phyloP scores from a whole-genome alignment of 2,329 filamentous ascomycete species.

The Fusarium vanettenii region DNA sequence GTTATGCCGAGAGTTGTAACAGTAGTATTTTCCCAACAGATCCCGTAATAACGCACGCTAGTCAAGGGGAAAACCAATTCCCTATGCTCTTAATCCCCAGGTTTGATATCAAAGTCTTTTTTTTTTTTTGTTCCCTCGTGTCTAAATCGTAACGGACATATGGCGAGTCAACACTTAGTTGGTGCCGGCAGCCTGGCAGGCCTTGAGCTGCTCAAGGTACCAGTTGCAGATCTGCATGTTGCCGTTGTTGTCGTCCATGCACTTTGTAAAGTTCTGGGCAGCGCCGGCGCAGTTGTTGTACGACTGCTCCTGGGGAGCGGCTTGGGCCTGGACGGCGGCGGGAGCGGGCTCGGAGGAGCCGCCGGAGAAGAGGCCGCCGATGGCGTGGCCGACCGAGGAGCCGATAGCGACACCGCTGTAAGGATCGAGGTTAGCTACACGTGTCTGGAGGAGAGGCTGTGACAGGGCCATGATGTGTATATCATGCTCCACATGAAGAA shows the following conservation, averaged over 20 bases:
- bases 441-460: constrained; percentile 11
- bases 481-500: constrained; percentile 8
- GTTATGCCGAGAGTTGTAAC: constrained; percentile 41
- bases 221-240: constrained; percentile 97
- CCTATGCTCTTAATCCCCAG: constrained; percentile 20
- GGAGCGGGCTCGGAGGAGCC: constrained; percentile 67
- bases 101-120: constrained; percentile 12
- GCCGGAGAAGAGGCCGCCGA: constrained; percentile 88
- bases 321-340: constrained; percentile 61
- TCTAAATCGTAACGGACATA: neutral
- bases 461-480: constrained; percentile 3
- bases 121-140: neutral
- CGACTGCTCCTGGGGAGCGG: constrained; percentile 60
- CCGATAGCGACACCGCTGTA: constrained; percentile 94
- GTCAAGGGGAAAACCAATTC: constrained; percentile 25
- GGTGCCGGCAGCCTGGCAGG: constrained; percentile 79
- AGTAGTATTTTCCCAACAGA: constrained; percentile 31
- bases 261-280: constrained; percentile 88
- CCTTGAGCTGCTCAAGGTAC: constrained; percentile 98
- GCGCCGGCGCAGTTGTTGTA: constrained; percentile 80
- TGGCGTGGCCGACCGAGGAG: constrained; percentile 93
- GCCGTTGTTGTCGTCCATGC: constrained; percentile 94
- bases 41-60: constrained; percentile 39
- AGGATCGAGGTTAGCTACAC: constrained; percentile 29
- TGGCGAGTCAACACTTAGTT: constrained; percentile 59